Evolutionary conservation across 257 asterid genomes (phyloP), one percentile per base, ranked within the genome.

Genomic region (Euphrasia confusa): DNA sequence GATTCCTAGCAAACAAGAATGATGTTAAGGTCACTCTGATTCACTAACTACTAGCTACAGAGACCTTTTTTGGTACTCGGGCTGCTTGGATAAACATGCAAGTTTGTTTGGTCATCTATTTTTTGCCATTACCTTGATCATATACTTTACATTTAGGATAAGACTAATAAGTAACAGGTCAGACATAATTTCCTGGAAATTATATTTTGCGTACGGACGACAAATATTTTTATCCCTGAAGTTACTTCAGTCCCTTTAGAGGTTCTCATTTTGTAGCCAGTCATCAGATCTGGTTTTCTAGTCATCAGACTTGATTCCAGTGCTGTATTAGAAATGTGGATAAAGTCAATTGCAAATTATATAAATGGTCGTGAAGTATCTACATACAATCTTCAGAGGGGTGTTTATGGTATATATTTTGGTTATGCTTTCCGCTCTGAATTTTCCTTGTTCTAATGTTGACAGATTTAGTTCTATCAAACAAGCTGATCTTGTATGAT

Each of bases 401-500:
- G 33, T 68, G 59, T 55, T 61, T 21, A 13, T 35, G 6, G 28
- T 50, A 45, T 64, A 17, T 44, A 14, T 47, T 58, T 39, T 52
- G 15, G 64, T 40, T 49, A 58, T 35, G 9, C 30, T 54, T 35
- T 35, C 10, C 10, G 21, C 44, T 52, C 44, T 58, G 64, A 58
- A 27, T 54, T 72, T 72, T 35, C 28, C 63, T 24, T 54, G 59
- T 32, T 53, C 60, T 33, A 49, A 39, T 78, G 75, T 67, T 82
- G 67, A 77, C 96, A 92, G 99, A 89, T 81, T 68, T 92, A 80
- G 97, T 92, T 69, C 94, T 92, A 48, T 83, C 99, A 62, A 89
- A 87, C 77, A 93, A 93, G 84, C 85, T 93, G 78, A 83, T 89
- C 71, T 78, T 89, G 60, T 93, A 89, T 77, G 97, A 93, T 73